A percentile compares a stretch with the other conserved stretches of the same genome.
These are phyloP conservation scores for Ilyonectria robusta DNA, from an alignment of 2,329 filamentous ascomycete genomes.

Conservation along the genomic window DNA sequence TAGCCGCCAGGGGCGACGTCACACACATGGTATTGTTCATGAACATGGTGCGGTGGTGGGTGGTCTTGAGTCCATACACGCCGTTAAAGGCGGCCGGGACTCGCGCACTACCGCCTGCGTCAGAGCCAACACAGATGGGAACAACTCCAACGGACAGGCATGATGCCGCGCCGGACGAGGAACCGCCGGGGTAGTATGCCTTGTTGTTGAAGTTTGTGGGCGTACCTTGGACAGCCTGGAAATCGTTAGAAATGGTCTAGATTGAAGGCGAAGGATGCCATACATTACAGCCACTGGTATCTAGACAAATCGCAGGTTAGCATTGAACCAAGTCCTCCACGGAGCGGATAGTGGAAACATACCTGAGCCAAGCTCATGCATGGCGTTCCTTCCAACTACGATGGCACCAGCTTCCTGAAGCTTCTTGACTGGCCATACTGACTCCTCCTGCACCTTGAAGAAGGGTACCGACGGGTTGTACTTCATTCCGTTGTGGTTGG, in stretches of 20 bases:
- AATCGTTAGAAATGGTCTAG: slow-evolving; percentile 55
- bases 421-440: slow-evolving; percentile 79
- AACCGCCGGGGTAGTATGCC: slow-evolving; percentile 84
- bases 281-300: slow-evolving; percentile 87
- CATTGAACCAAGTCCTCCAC: background rate
- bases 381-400: slow-evolving; percentile 81
- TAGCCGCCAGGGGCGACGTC: slow-evolving; percentile 82
- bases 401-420: slow-evolving; percentile 83
- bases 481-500: slow-evolving; percentile 74
- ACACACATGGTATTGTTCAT: slow-evolving; percentile 72
- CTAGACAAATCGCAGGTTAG: slow-evolving; percentile 53
- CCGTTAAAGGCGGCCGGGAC: slow-evolving; percentile 84
- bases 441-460: slow-evolving; percentile 67
- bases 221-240: slow-evolving; percentile 75
- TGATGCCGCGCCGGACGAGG: slow-evolving; percentile 83
- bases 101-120: slow-evolving; percentile 82
- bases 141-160: slow-evolving; percentile 78
- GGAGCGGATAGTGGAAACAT: slow-evolving; percentile 52
- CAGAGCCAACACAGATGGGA: slow-evolving; percentile 81
- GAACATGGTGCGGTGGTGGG: slow-evolving; percentile 77
- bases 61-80: slow-evolving; percentile 85
- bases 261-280: slow-evolving; percentile 31
- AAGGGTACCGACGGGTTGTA: slow-evolving; percentile 67
- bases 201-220: slow-evolving; percentile 84
- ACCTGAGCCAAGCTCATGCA: slow-evolving; percentile 84